A percentile compares a stretch with the other conserved stretches of the same genome.
phyloP scores from a whole-genome alignment of 129 eudicot species.

The Glebionis coronaria region DNA sequence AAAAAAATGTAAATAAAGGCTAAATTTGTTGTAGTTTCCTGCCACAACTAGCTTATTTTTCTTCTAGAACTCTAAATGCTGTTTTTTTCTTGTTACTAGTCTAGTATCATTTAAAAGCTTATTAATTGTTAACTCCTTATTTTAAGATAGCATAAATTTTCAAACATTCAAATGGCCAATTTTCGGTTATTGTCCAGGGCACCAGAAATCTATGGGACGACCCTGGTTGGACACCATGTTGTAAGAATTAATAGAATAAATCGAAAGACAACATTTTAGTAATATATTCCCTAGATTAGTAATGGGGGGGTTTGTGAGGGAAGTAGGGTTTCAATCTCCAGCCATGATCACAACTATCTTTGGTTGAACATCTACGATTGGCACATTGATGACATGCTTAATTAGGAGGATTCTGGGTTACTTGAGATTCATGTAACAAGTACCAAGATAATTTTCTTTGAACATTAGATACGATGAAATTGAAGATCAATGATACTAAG shows the following conservation, averaged over 20 bases:
- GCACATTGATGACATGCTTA: not conserved
- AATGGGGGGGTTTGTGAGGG: not conserved
- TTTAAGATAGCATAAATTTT: no score
- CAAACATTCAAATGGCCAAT: no score
- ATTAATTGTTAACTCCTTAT: no score
- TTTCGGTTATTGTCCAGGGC: no score
- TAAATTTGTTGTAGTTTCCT: no score
- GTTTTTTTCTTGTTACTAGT: no score
- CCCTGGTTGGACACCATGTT: not conserved
- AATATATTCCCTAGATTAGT: no score
- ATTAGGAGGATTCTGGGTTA: not conserved
- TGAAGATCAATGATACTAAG: conserved; percentile 3
- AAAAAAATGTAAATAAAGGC: no score
- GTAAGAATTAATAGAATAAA: not conserved
- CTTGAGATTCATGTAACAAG: not conserved
- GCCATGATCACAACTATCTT: conserved; percentile 3
- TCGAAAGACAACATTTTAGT: not conserved
- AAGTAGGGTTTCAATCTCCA: not conserved
- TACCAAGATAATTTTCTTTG: not conserved
- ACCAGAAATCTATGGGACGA: no score
- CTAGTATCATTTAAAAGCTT: no score
- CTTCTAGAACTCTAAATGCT: no score
- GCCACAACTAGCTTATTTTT: no score
- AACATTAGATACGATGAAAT: not conserved
- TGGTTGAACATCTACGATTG: not conserved